These are phyloP conservation scores for Colletotrichum aenigma DNA, from an alignment of 2,329 filamentous ascomycete species.

Conservation along the genomic window DNA sequence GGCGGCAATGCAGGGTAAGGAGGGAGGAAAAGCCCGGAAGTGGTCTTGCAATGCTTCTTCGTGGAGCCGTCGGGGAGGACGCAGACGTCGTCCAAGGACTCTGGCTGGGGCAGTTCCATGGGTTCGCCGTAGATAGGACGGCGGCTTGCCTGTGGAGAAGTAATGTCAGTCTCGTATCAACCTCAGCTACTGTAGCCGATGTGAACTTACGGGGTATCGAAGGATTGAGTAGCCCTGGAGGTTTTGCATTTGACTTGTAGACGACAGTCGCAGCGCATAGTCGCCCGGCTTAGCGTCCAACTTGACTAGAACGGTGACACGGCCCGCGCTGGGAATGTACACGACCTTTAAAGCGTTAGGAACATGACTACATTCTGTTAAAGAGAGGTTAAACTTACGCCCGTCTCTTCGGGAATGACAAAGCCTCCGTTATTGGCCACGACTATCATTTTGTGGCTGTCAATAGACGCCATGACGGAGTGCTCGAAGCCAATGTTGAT, in stretches of 20 bases:
- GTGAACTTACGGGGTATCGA: not conserved
- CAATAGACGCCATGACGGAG: constrained; percentile 19
- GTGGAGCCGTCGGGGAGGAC: constrained; percentile 20
- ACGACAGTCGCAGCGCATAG: constrained; percentile 25
- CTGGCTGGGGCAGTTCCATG: constrained; percentile 18
- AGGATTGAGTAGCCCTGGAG: constrained; percentile 25
- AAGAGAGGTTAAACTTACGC: not conserved
- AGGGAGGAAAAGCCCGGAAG: not conserved
- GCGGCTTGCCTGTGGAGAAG: not conserved
- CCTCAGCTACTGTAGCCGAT: not conserved
- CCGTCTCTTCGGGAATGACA: constrained; percentile 15
- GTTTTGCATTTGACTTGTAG: constrained; percentile 26
- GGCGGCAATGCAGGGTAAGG: constrained; percentile 14
- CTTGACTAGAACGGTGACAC: constrained; percentile 25
- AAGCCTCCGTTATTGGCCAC: constrained; percentile 28
- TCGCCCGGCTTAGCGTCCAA: constrained; percentile 21
- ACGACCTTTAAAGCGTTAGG: not conserved
- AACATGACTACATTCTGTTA: not conserved
- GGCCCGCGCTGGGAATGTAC: constrained; percentile 23
- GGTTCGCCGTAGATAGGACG: constrained; percentile 20
- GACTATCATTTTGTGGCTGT: constrained; percentile 26
- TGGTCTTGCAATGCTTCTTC: constrained; percentile 8
- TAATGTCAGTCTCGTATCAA: not conserved
- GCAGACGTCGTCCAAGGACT: constrained; percentile 4
- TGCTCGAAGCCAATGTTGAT: constrained; percentile 17